Base-by-base conservation (phyloP, 192 early-diverging fungal genomes). In the Podila verticillata region DNA sequence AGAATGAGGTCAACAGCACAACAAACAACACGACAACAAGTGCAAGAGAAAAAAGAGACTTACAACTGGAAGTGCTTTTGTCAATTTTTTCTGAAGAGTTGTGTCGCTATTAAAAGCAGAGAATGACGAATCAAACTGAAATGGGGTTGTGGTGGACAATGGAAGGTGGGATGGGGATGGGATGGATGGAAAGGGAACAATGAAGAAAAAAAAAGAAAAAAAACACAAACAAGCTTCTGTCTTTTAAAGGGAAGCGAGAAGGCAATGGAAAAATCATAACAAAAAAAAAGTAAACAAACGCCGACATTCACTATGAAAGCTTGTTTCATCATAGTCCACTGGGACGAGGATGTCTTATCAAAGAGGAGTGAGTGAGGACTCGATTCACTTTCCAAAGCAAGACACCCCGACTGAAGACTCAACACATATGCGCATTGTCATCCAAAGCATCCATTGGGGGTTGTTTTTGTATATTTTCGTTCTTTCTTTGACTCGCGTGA, bases 51-150 rank as follows among this genome's bases (percentile, higher is more conserved):
- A 63, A 19, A 26, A 17, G 22, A 10, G 28, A 62, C 70, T 72
- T 72, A 72, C 70, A 65, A 48, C 61, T 58, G 19, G 39, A 36
- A 29, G 51, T 72, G 70, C 70, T 59, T 72, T 57, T 72, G 39
- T 39, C 32, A 36, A 22, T 62, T 63, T 72, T 72, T 71, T 62
- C 57, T 60, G 32, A 24, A 34, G 20, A 34, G 30, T n/a, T 9
- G 12, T 9, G 20, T 44, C 22, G 20, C 32, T 62, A 22, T 62
- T 44, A 22, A 36, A 62, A 35, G 32, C 20, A 62, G 20, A 22
- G 61, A n/a, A 34, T 29, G 32, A n/a, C 20, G 58, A 32, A 22
- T 29, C 32, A n/a, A 32, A 36, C 20, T 54, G 6, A 4, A 28
- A 57, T 59, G 58, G 6, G 30, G 0, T 59, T 24, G 58, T 59